A percentile compares a stretch with the other conserved stretches of the same genome.
phyloP scores from a whole-genome alignment of 2,329 filamentous ascomycete genomes.

The Cryoendolithus antarcticus region DNA sequence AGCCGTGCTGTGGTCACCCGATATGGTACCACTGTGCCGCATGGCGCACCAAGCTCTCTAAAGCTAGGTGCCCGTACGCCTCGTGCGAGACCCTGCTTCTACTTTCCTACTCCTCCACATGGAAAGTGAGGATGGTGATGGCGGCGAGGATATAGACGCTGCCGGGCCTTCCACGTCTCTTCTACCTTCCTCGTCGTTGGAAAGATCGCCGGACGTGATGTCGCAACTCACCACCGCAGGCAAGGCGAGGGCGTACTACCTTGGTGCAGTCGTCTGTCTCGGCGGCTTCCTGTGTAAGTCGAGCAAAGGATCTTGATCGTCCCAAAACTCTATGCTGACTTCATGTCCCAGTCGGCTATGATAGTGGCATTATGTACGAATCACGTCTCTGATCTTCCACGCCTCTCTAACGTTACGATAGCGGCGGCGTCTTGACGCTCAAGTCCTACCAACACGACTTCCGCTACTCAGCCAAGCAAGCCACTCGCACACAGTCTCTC shows the following conservation, averaged over 20 bases:
- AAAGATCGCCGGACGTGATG: neutral
- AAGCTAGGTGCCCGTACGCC: too few species aligned
- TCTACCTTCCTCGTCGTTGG: neutral
- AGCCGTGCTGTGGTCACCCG: too few species aligned
- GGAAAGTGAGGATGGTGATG: neutral
- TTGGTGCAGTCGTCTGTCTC: constrained; percentile 39
- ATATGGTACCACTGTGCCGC: too few species aligned
- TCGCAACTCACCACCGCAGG: constrained; percentile 14
- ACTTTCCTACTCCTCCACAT: too few species aligned
- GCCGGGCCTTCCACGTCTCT: neutral
- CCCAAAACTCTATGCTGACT: neutral
- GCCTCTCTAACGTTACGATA: constrained; percentile 27
- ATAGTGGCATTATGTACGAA: constrained; percentile 28
- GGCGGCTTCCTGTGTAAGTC: constrained; percentile 32
- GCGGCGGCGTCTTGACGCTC: constrained; percentile 19
- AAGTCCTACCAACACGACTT: constrained; percentile 14
- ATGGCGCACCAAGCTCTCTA: too few species aligned
- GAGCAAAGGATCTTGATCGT: neutral
- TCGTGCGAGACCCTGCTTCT: too few species aligned
- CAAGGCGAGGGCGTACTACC: constrained; percentile 38
- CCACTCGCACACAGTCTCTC: constrained; percentile 31
- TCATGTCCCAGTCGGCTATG: constrained; percentile 26
- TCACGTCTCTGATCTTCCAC: constrained; percentile 6
- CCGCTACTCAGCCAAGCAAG: constrained; percentile 19
- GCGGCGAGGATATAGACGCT: neutral